Evolutionary conservation across 1,284 basidiomycete species (phyloP), one percentile per base, ranked within the genome.

Genomic region (Moesziomyces sp.): DNA sequence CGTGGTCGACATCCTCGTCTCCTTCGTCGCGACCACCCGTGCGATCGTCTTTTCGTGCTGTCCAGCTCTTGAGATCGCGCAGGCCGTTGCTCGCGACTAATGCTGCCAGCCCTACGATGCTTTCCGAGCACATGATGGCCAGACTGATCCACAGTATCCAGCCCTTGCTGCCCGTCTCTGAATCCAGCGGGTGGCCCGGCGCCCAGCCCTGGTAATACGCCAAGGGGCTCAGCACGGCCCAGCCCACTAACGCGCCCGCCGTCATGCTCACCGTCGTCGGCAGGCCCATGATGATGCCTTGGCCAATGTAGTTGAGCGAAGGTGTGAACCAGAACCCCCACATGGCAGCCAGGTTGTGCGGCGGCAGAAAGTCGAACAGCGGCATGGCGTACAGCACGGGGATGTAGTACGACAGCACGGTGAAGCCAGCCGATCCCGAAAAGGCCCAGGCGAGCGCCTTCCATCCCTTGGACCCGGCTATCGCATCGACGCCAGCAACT

Each of bases 301-400:
- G 62, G 8, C 61, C 74, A 46, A 76, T 73, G 47, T 79, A 79
- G 3, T 92, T 93, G 48, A 97, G 86, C 83, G 93, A 94, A 0
- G 94, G 94, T 0, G 93, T 93, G 82, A 97, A 95, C 86, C 90
- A 93, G 94, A 94, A 98, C 26, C 95, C 86, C 94, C 95, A 98
- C 76, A 91, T 88, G 30, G 88, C 88, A 1, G 95, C 94, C 8
- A 96, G 87, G 56, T 85, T 84, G 9, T 84, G 82, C 78, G 78
- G 77, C 9, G 67, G 61, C 23, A 95, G 90, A 30, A 88, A 87
- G 57, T 97, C 94, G 80, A 98, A 97, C 3, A 97, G 73, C 0
- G 96, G 96, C 28, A 98, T 88, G 0, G 93, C 89, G 81, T 95
- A 97, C n/a, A 94, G 83, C 9, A 94, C 89, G 0, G 95, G 95